A percentile compares a stretch with the other conserved stretches of the same genome.
Evolutionary conservation across 1,139 yeast species (phyloP).

Genomic region (Yamadazyma triangularis): DNA sequence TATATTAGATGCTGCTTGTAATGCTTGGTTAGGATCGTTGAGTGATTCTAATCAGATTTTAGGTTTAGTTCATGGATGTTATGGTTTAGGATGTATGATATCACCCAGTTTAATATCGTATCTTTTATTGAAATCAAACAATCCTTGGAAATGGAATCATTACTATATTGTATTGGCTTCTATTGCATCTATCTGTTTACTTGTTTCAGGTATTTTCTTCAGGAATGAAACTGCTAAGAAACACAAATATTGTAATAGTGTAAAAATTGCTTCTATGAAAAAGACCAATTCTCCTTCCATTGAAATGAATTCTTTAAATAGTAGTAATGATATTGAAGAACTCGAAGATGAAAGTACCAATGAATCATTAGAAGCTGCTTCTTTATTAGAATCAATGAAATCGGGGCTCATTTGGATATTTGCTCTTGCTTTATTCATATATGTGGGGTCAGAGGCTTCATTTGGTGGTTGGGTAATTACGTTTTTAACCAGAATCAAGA

Average conservation of each 20-base stretch:
- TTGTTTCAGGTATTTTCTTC: constrained; percentile 24
- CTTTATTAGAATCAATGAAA: constrained; percentile 29
- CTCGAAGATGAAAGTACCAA: constrained; percentile 15
- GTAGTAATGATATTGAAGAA: constrained; percentile 7
- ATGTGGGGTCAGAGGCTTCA: constrained; percentile 66
- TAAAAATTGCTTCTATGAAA: constrained; percentile 6
- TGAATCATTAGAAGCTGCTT: constrained; percentile 12
- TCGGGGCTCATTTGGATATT: constrained; percentile 45
- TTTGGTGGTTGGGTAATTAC: constrained; percentile 68
- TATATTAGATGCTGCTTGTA: constrained; percentile 54
- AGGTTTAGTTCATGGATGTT: constrained; percentile 65
- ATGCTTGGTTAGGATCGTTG: constrained; percentile 55
- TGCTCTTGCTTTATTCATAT: constrained; percentile 49
- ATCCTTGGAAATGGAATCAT: constrained; percentile 46
- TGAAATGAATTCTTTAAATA: constrained; percentile 7
- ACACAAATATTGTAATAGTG: constrained; percentile 34
- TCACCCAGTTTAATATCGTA: constrained; percentile 57
- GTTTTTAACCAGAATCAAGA: constrained; percentile 48
- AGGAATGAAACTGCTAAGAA: constrained; percentile 53
- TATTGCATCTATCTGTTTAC: constrained; percentile 11
- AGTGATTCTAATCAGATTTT: constrained; percentile 56
- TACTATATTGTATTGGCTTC: constrained; percentile 37
- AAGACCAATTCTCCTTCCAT: constrained; percentile 5
- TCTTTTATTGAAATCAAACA: constrained; percentile 26
- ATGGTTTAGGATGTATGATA: constrained; percentile 65